phyloP scores from a whole-genome alignment of 139 green algal species.

The Chlorella sp. region DNA sequence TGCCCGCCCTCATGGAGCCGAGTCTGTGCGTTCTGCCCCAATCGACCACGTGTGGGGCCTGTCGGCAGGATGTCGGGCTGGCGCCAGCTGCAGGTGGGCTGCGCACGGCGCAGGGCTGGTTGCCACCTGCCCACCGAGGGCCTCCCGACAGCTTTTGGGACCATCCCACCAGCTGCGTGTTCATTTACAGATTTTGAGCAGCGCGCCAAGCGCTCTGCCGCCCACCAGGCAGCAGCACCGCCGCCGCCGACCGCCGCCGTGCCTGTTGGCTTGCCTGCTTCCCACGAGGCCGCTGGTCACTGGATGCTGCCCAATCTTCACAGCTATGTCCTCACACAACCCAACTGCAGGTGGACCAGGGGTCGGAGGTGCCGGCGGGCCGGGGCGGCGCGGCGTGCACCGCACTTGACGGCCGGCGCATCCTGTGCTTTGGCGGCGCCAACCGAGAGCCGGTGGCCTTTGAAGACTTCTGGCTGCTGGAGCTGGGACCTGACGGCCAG shows the following conservation, averaged over 20 bases:
- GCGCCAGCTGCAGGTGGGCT: no score
- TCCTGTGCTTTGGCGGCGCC: conserved; percentile 66
- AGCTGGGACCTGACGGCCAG: conserved; percentile 20
- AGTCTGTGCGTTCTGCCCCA: no score
- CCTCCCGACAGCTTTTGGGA: no score
- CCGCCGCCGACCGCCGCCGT: not conserved
- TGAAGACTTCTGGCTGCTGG: conserved; percentile 64
- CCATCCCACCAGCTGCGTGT: no score
- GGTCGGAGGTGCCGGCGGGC: conserved; percentile 34
- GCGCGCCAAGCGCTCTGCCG: no score
- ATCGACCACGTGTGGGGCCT: no score
- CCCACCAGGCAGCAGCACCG: not conserved
- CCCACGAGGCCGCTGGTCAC: not conserved
- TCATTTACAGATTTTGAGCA: no score
- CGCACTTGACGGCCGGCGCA: conserved; percentile 36
- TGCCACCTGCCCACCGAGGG: no score
- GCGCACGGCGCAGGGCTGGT: no score
- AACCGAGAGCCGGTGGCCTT: conserved; percentile 50
- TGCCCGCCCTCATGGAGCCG: no score
- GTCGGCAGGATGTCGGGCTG: no score
- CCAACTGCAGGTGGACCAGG: conserved; percentile 2
- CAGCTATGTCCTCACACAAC: not conserved
- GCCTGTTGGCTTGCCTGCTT: not conserved
- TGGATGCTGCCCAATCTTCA: not conserved
- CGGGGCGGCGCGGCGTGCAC: conserved; percentile 56